A percentile compares a stretch with the other conserved stretches of the same genome.
These are phyloP conservation scores for Leccinum variicolor DNA, from an alignment of 768 basidiomycete species.

Conservation along the genomic window DNA sequence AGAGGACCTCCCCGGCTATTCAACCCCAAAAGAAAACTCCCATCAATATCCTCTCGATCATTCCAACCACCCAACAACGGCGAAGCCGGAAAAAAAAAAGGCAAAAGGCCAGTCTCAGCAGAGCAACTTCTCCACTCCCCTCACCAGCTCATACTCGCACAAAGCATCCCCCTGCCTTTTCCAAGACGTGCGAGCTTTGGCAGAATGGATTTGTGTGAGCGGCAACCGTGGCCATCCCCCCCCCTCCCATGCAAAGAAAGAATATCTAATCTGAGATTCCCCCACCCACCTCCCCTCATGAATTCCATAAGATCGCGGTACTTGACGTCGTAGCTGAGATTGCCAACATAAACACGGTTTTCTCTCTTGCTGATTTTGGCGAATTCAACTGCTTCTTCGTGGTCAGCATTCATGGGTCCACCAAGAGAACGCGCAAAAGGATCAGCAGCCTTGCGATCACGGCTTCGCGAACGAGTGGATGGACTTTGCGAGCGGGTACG, in stretches of 20 bases:
- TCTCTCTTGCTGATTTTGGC: slow-evolving; percentile 96
- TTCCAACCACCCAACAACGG: slow-evolving; percentile 50
- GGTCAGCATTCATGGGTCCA: slow-evolving; percentile 85
- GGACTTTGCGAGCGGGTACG: slow-evolving; percentile 60
- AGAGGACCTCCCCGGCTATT: slow-evolving; percentile 99
- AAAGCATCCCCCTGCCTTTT: slow-evolving; percentile 31
- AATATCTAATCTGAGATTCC: slow-evolving; percentile 61
- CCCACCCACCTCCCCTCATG: slow-evolving; percentile 99
- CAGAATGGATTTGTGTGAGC: slow-evolving; percentile 33
- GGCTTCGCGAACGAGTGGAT: slow-evolving; percentile 50
- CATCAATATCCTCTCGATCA: slow-evolving; percentile 86
- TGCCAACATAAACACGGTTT: slow-evolving; percentile 98
- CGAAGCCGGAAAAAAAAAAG: slow-evolving; percentile 39
- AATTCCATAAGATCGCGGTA: slow-evolving; percentile 99
- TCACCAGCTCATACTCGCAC: slow-evolving; percentile 36
- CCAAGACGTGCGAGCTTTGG: slow-evolving; percentile 33
- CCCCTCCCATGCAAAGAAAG: slow-evolving; percentile 43
- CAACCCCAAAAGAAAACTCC: slow-evolving; percentile 86
- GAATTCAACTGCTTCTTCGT: slow-evolving; percentile 94
- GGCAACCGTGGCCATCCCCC: slow-evolving; percentile 26
- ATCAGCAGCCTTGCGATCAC: slow-evolving; percentile 59
- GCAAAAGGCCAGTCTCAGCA: slow-evolving; percentile 37
- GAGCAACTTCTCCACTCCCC: slow-evolving; percentile 30
- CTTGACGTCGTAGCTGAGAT: slow-evolving; percentile 97
- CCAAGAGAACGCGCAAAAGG: slow-evolving; percentile 78